Evolutionary conservation across 1,284 basidiomycete species (phyloP), one percentile per base, ranked within the genome.

Genomic region (Grifola frondosa): DNA sequence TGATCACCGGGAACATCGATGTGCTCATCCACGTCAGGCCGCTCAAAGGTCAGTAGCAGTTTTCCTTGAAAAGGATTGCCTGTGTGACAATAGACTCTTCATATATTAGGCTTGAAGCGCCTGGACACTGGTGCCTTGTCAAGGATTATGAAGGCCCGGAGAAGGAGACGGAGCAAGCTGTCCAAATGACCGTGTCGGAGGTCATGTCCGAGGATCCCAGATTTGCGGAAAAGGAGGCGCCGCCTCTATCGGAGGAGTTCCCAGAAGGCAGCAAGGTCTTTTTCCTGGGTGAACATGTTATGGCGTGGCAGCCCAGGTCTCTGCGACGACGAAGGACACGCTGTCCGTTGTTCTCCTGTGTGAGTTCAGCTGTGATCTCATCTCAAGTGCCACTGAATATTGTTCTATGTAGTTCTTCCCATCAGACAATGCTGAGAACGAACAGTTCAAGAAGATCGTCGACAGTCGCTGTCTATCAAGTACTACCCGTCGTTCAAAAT

Each of bases 271-370:
- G 84, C 62, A 91, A 88, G 58, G 88, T 98, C 30, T 97, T 99
- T 69, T 99, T 97, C 81, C 77, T 99, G 6, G 95, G 95, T 16
- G 84, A 88, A 52, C 84, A 91, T 57, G 89, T 88, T 99, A 97
- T 61, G 97, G 97, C n/a, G 84, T 89, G 5, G 93, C 97, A 6
- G 93, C 93, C 0, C 89, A 93, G 58, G 91, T 99, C 8, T 75
- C 80, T 23, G 75, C 68, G 1, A 89, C 91, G 0, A 77, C 77
- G 1, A 75, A 84, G 6, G 74, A 77, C 7, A 73, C 80, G 0
- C 68, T 97, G 22, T 85, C 86, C 24, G 86, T 95, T 47, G 71
- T 86, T 38, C 77, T 97, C 44, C 91, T 91, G n/a, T 17, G 89
- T 93, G 58, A 53, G 85, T 71, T 4, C 30, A 26, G 30, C 21